These are phyloP conservation scores for Martensiomyces pterosporus DNA, from an alignment of 192 early-diverging fungal species.

Conservation along the genomic window DNA sequence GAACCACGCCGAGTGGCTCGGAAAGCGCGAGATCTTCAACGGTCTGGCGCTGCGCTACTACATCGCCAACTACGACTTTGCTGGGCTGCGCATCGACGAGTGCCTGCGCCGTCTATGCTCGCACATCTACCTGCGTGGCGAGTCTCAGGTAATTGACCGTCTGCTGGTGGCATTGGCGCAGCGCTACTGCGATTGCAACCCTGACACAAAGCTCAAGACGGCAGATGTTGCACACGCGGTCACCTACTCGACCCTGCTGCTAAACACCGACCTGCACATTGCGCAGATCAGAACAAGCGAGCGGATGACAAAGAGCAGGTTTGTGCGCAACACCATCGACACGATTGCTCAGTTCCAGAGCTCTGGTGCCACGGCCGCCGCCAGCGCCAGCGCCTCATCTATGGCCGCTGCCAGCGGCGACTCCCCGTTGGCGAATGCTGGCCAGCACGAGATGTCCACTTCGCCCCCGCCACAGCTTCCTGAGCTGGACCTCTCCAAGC, in stretches of 20 bases:
- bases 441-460: not conserved
- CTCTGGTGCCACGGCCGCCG: constrained; percentile 1
- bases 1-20: constrained; percentile 49
- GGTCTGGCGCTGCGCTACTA: constrained; percentile 58
- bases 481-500: constrained; percentile 43
- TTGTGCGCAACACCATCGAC: constrained; percentile 69
- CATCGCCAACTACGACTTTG: constrained; percentile 78
- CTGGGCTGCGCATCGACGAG: constrained; percentile 62
- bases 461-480: constrained; percentile 47
- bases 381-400: not conserved
- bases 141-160: constrained; percentile 90
- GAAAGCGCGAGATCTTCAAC: constrained; percentile 56
- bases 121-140: constrained; percentile 79
- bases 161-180: constrained; percentile 80
- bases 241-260: constrained; percentile 76
- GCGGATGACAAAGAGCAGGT: constrained; percentile 71
- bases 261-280: constrained; percentile 92
- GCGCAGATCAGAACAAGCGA: constrained; percentile 62
- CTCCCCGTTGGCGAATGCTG: not conserved
- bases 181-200: constrained; percentile 82
- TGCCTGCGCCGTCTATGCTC: constrained; percentile 76
- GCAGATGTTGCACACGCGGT: constrained; percentile 83
- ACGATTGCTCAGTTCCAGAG: constrained; percentile 47
- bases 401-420: constrained; percentile 1
- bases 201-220: constrained; percentile 41